phyloP scores from a whole-genome alignment of 495 filamentous ascomycete genomes.

The Polyplosphaeria fusca region DNA sequence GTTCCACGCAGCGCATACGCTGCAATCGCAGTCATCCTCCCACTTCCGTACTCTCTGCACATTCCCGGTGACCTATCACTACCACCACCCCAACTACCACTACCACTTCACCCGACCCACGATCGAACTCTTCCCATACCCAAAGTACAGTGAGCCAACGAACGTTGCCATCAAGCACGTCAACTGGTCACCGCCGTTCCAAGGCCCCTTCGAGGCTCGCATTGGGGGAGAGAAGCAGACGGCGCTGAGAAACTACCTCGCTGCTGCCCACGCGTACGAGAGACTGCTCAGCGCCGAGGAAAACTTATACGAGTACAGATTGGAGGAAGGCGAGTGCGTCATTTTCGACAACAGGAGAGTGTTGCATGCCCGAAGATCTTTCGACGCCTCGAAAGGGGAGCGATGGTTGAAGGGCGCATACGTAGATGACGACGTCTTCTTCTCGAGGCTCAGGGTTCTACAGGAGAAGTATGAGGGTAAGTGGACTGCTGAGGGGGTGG shows the following conservation, averaged over 20 bases:
- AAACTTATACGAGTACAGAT: constrained; percentile 63
- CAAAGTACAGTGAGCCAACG: constrained; percentile 27
- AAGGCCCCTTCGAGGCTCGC: constrained; percentile 46
- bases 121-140: constrained; percentile 46
- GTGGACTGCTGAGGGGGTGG: constrained; percentile 30
- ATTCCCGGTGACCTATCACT: constrained; percentile 60
- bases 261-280: constrained; percentile 49
- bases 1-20: constrained; percentile 53
- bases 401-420: constrained; percentile 86
- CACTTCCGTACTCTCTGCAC: constrained; percentile 45
- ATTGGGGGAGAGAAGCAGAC: constrained; percentile 25
- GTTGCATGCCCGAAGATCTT: constrained; percentile 71
- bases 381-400: constrained; percentile 58
- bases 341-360: constrained; percentile 82
- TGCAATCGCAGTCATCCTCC: constrained; percentile 37
- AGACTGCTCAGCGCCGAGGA: constrained; percentile 45
- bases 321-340: constrained; percentile 76
- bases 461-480: constrained; percentile 27
- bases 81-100: constrained; percentile 61
- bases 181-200: constrained; percentile 73
- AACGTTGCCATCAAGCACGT: constrained; percentile 40
- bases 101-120: constrained; percentile 56
- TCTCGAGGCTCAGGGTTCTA: constrained; percentile 50
- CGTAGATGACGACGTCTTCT: constrained; percentile 66
- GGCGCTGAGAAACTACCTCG: constrained; percentile 30